phyloP scores from a whole-genome alignment of 2,329 filamentous ascomycete species.

The Calcarisporium arbuscula region DNA sequence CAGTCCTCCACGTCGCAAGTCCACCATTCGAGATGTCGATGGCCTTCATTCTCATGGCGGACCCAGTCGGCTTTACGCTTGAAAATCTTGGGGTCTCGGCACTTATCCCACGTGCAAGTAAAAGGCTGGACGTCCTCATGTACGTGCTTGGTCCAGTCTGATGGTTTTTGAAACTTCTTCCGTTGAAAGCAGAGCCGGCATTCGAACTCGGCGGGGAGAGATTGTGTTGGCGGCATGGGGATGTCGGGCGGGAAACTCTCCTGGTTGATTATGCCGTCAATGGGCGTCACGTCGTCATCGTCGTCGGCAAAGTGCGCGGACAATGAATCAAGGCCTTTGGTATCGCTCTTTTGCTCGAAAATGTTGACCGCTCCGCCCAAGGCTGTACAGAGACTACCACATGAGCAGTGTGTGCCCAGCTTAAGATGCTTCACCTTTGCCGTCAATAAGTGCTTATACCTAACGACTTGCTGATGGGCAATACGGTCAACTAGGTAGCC shows the following conservation, averaged over 20 bases:
- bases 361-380: constrained; percentile 60
- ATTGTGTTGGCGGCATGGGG: constrained; percentile 69
- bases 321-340: constrained; percentile 52
- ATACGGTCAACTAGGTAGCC: constrained; percentile 71
- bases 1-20: constrained; percentile 77
- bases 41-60: constrained; percentile 85
- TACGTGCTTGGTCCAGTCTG: constrained; percentile 95
- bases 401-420: constrained; percentile 54
- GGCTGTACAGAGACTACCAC: constrained; percentile 56
- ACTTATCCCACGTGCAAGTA: constrained; percentile 82
- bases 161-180: constrained; percentile 84
- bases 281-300: constrained; percentile 61
- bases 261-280: constrained; percentile 61
- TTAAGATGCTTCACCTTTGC: constrained; percentile 64
- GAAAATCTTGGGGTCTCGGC: constrained; percentile 82
- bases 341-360: constrained; percentile 53
- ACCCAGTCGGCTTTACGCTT: constrained; percentile 97
- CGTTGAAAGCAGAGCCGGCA: constrained; percentile 80
- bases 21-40: constrained; percentile 89
- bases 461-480: constrained; percentile 69
- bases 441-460: constrained; percentile 72
- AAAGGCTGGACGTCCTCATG: constrained; percentile 92
- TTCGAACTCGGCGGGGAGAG: constrained; percentile 81
- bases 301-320: constrained; percentile 47
- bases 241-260: constrained; percentile 77